phyloP scores from a whole-genome alignment of 148 eudicot genomes.

The Amaranthus hypochondriacus region DNA sequence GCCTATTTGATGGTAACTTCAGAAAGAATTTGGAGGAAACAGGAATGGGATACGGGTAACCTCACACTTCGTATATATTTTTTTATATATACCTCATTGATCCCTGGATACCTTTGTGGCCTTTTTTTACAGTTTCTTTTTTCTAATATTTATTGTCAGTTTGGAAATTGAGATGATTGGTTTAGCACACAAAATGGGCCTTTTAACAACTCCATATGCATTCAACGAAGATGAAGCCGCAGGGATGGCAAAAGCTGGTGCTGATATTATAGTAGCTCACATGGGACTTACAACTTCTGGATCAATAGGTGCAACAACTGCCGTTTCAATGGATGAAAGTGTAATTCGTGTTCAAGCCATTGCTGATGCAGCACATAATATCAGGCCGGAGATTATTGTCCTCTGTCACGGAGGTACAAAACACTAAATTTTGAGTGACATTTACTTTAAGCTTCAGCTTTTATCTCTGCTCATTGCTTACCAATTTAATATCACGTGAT shows the following conservation, averaged over 20 bases:
- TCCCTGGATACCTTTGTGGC: neutral
- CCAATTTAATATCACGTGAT: neutral
- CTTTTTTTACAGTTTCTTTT: neutral
- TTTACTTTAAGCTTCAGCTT: neutral
- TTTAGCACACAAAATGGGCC: conserved; percentile 86
- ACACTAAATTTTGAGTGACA: too few species aligned
- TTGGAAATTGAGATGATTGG: conserved; percentile 89
- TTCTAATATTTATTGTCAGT: conserved; percentile 28
- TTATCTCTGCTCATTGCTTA: neutral
- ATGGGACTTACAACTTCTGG: conserved; percentile 97
- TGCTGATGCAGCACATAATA: conserved; percentile 83
- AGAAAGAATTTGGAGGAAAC: conserved; percentile 97
- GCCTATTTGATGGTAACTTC: conserved; percentile 94
- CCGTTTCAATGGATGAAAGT: conserved; percentile 73
- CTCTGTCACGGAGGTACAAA: conserved; percentile 97
- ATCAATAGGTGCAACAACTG: conserved; percentile 88
- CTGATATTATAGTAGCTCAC: conserved; percentile 91
- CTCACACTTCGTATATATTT: neutral
- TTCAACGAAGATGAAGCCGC: conserved; percentile 78
- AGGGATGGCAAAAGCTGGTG: conserved; percentile 94
- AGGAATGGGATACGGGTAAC: conserved; percentile 96
- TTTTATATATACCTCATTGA: neutral
- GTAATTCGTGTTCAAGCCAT: conserved; percentile 82
- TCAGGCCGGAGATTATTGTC: conserved; percentile 65
- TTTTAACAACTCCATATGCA: conserved; percentile 93